Conservation (phyloP, 2,329 filamentous ascomycete species). For the Aspergillus felis region DNA sequence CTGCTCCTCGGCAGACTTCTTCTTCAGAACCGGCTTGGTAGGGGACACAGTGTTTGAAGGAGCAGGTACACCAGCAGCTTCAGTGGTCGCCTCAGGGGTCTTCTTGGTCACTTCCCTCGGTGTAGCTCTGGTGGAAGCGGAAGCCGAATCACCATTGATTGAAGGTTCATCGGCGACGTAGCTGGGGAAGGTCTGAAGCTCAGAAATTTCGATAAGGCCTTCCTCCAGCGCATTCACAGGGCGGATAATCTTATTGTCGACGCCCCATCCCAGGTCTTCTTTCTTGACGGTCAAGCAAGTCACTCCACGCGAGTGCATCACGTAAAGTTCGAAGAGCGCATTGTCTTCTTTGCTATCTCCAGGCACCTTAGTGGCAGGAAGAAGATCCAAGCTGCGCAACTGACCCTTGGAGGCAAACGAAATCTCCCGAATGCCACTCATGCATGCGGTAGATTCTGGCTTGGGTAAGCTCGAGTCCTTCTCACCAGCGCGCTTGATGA, state of each 20-base stretch:
- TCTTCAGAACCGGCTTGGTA: slow-evolving; percentile 38
- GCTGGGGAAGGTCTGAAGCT: slow-evolving; percentile 54
- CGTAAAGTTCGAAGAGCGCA: slow-evolving; percentile 87
- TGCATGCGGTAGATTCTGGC: slow-evolving; percentile 92
- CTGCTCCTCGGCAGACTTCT: slow-evolving; percentile 38
- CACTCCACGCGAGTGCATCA: slow-evolving; percentile 97
- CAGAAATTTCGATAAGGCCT: slow-evolving; percentile 70
- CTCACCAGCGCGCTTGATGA: slow-evolving; percentile 71
- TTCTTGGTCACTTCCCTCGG: slow-evolving; percentile 41
- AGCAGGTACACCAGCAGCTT: slow-evolving; percentile 17
- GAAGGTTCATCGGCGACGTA: slow-evolving; percentile 39
- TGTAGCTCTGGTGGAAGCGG: slow-evolving; percentile 33
- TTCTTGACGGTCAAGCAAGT: slow-evolving; percentile 83
- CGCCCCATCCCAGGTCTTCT: slow-evolving; percentile 85
- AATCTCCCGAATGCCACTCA: slow-evolving; percentile 94
- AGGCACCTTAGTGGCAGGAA: slow-evolving; percentile 58
- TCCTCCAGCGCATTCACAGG: slow-evolving; percentile 71
- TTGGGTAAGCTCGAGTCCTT: slow-evolving; percentile 71
- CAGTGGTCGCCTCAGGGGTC: slow-evolving; percentile 29
- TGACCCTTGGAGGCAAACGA: slow-evolving; percentile 83
- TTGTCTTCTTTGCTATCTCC: slow-evolving; percentile 60
- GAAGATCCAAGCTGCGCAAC: slow-evolving; percentile 84
- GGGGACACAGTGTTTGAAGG: slow-evolving; percentile 33
- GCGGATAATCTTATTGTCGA: slow-evolving; percentile 80
- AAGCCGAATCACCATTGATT: slow-evolving; percentile 41